Evolutionary conservation across 1,284 basidiomycete genomes (phyloP).

Genomic region (Termitomyces sp.): DNA sequence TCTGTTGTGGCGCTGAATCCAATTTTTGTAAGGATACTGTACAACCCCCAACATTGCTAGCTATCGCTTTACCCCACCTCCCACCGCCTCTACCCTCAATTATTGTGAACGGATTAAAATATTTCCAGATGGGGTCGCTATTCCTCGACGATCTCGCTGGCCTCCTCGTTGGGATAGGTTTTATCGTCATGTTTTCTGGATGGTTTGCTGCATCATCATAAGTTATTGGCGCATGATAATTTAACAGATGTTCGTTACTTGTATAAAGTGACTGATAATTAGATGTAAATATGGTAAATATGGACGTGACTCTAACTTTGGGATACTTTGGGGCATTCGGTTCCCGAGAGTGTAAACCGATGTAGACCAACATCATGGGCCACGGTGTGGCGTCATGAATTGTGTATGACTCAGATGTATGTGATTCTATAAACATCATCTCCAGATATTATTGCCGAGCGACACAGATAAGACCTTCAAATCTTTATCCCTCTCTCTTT

Average conservation of each 20-base stretch:
- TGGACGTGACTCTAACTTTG: not conserved
- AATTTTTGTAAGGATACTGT: conserved; percentile 49
- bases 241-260: not conserved
- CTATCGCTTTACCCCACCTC: conserved; percentile 56
- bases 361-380: too few relatives aligned
- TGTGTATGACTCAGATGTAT: too few relatives aligned
- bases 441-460: too few relatives aligned
- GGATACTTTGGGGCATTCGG: not conserved
- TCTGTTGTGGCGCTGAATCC: not conserved
- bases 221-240: not conserved
- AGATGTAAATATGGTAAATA: not conserved
- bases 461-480: too few relatives aligned
- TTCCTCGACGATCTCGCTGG: conserved; percentile 67
- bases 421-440: too few relatives aligned
- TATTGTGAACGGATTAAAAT: conserved; percentile 57
- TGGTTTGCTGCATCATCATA: conserved; percentile 31
- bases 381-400: too few relatives aligned
- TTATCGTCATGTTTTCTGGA: conserved; percentile 51
- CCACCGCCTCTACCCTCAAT: conserved; percentile 59
- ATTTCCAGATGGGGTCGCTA: conserved; percentile 57
- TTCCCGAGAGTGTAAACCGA: not conserved
- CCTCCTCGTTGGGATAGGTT: conserved; percentile 59
- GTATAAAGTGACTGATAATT: not conserved
- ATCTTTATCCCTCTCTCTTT: too few relatives aligned
- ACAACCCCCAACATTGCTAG: conserved; percentile 53